Base-by-base conservation (phyloP, 2,329 filamentous ascomycete species). In the Sclerotinia spermophila region DNA sequence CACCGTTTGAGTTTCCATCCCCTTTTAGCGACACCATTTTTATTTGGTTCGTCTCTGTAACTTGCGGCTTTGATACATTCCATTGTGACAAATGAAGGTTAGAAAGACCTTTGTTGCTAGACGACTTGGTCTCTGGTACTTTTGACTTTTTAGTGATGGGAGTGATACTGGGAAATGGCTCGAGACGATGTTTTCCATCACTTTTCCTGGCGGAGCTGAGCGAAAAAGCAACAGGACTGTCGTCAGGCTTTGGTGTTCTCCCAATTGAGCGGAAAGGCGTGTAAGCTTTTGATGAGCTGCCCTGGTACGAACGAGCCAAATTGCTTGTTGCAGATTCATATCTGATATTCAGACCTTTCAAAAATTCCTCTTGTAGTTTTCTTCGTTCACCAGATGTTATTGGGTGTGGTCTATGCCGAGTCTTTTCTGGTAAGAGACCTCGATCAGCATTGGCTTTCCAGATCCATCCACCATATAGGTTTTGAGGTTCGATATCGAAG, bases 381-480 rank as follows among this genome's bases (percentile, higher is more conserved):
- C 33, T 35, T 30, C 72, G 60, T 40, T 75, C 72, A 2, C 40
- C 27, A 0, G 53, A 38, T 30, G 68, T 73, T 10, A 73, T 66
- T 33, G 67, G 73, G 11, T 58, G 68, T 21, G 68, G 71, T 24
- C 66, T 66, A 6, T 71, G 30, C 15, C 71, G 53, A 21, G 69
- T 75, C 33, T 33, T 65, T 24, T 68, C 55, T n/a, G 75, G 75
- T 40, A 76, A 48, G 19, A 73, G 61, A 0, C 68, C 72, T 42
- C 72, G 64, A 11, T 75, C 73, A 44, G 72, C 74, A 24, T 68
- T 72, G 2, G 71, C 69, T 48, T 76, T 76, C 8, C 69, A 30
- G 2, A 74, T 66, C 75, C 75, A 76, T 19, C 67, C 67, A 17
- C 55, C 59, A 58, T 71, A 74, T 6, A 73, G n/a, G 1, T 42